These are phyloP conservation scores for Eucommia ulmoides DNA, from an alignment of 257 asterid genomes.

Conservation along the genomic window DNA sequence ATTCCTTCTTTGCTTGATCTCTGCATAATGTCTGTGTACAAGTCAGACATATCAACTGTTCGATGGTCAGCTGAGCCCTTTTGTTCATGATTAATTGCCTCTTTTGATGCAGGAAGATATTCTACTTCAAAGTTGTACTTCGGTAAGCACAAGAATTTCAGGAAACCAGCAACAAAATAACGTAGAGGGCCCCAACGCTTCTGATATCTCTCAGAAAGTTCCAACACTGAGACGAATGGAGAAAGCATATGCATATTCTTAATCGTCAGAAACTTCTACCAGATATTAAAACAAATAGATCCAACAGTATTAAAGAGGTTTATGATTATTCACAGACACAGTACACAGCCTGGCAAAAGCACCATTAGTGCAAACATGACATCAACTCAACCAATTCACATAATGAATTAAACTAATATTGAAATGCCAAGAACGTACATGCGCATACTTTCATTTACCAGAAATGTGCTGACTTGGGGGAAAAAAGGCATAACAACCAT, in stretches of 20 bases:
- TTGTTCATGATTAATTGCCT: conserved; percentile 28
- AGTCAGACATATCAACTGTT: conserved; percentile 72
- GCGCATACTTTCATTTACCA: no score
- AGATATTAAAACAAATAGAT: no score
- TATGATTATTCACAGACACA: no score
- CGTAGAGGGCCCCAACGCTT: conserved; percentile 93
- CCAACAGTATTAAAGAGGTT: no score
- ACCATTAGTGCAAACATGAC: no score
- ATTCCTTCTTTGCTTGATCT: conserved; percentile 93
- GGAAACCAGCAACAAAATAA: conserved; percentile 90
- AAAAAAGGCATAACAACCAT: no score
- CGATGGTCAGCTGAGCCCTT: conserved; percentile 34
- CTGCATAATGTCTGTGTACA: conserved; percentile 85
- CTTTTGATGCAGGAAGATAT: conserved; percentile 67
- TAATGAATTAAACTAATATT: no score
- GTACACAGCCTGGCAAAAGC: no score
- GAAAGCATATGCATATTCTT: neutral
- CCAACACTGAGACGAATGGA: conserved; percentile 52
- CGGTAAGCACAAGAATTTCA: conserved; percentile 86
- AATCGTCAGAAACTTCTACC: no score
- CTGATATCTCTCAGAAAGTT: conserved; percentile 89
- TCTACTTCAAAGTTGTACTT: conserved; percentile 87
- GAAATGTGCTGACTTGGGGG: no score
- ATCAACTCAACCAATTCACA: no score
- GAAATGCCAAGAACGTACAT: no score